Evolutionary conservation across 1,139 yeast species (phyloP), one percentile per base, ranked within the genome.

Genomic region (Geotrichum candidum): DNA sequence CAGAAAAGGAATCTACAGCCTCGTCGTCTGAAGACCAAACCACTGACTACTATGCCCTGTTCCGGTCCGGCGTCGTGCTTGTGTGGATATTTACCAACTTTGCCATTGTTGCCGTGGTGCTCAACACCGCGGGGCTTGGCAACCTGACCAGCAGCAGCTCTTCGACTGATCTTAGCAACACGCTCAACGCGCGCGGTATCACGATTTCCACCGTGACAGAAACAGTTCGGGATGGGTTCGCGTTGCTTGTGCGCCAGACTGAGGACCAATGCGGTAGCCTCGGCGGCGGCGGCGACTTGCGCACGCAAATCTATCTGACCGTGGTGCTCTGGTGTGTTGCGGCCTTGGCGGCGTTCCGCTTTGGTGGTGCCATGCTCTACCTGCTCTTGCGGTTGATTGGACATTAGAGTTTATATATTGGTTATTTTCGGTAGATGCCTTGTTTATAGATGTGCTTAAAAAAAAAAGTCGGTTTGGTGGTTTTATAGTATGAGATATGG

Each of bases 241-340:
- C 56, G 25, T 25, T 59, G 57, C 41, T 54, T 5, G 52, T 25
- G 13, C 53, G 58, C n/a, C 54, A 54, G n/a, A 38, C 66, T 15
- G 59, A 59, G 13, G 63, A 59, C 1, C 57, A 66, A 33, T 69
- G 73, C 59, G 69, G 68, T 1, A 57, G 64, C 5, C 56, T 71
- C 13, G 73, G 72, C 4, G 66, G 64, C 2, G 64, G 67, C 13
- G 70, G 70, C 3, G 64, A 68, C n/a, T 62, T 67, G 18, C 65
- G 72, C 54, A 68, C 73, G 2, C 73, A 75, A 57, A 76, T 83
- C 2, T 88, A 87, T 70, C 80, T 88, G 76, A 84, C 90, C 15
- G 89, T 87, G n/a, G 81, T 88, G 58, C 79, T 88, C 63, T 88
- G 94, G 92, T 77, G 85, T 54, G 94, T 88, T 51, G 92, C 92